Evolutionary conservation across 2,329 filamentous ascomycete species (phyloP).

Genomic region (Diplodia scrobiculata): DNA sequence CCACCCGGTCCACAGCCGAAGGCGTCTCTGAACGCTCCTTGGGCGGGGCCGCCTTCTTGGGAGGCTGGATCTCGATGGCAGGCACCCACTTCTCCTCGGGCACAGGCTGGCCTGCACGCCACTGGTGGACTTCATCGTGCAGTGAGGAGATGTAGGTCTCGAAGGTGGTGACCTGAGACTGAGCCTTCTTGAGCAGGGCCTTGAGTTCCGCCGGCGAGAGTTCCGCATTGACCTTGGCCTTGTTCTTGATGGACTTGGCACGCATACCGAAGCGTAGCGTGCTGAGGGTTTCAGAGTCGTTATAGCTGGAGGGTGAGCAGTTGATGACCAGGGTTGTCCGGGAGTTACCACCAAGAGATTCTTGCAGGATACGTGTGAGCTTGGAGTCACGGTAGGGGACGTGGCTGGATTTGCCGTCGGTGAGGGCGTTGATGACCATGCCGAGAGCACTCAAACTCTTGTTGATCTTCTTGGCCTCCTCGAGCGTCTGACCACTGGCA

Average conservation of each 20-base stretch:
- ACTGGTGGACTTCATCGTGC: conserved; percentile 81
- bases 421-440: conserved; percentile 98
- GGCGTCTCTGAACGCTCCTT: conserved; percentile 63
- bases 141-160: conserved; percentile 81
- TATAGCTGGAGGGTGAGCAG: conserved; percentile 98
- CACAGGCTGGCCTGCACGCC: conserved; percentile 85
- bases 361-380: conserved; percentile 94
- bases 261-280: conserved; percentile 93
- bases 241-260: conserved; percentile 99
- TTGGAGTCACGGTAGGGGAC: conserved; percentile 98
- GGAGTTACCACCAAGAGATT: conserved; percentile 95
- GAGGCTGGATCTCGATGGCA: conserved; percentile 59
- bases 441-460: conserved; percentile 97
- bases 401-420: conserved; percentile 94
- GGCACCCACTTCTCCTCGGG: conserved; percentile 86
- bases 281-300: conserved; percentile 89
- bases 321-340: conserved; percentile 98
- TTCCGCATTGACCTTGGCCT: conserved; percentile 99
- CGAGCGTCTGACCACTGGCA: conserved; percentile 92
- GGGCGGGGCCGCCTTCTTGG: conserved; percentile 51
- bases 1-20: conserved; percentile 48
- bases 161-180: conserved; percentile 84
- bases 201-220: conserved; percentile 95
- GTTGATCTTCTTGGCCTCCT: conserved; percentile 99
- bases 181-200: conserved; percentile 85